Evolutionary conservation across 345 rosid genomes (phyloP).

Genomic region (Mallotus nudiflorus): DNA sequence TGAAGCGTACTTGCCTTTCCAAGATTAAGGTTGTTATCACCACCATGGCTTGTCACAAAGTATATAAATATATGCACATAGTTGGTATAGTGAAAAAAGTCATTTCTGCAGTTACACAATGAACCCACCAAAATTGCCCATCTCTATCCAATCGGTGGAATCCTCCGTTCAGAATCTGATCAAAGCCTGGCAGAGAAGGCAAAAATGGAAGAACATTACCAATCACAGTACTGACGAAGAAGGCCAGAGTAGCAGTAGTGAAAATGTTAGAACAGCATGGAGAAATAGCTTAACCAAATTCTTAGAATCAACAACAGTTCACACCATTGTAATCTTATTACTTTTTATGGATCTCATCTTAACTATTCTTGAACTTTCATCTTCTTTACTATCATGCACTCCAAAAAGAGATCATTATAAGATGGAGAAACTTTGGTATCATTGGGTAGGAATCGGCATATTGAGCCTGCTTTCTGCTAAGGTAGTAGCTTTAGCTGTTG

Average conservation of each 20-base stretch:
- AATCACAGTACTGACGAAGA: conserved; percentile 1
- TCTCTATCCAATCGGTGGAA: conserved; percentile 43
- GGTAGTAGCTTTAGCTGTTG: conserved; percentile 40
- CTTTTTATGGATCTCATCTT: conserved; percentile 57
- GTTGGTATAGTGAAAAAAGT: no score
- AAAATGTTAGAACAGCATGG: conserved; percentile 37
- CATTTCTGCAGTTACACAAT: no score
- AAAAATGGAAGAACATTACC: conserved; percentile 52
- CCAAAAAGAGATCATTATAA: conserved; percentile 1
- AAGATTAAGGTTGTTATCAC: no score
- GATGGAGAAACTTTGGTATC: conserved; percentile 43
- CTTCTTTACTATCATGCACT: conserved; percentile 46
- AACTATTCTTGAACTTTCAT: conserved; percentile 57
- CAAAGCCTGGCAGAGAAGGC: conserved; percentile 47
- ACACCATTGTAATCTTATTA: conserved; percentile 37
- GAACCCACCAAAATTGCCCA: conserved; percentile 3
- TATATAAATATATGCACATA: no score
- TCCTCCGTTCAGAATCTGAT: conserved; percentile 45
- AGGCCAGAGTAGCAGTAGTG: conserved; percentile 2
- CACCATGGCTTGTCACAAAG: neutral
- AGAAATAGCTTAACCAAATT: conserved; percentile 37
- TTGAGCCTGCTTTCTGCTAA: conserved; percentile 50
- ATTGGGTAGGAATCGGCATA: conserved; percentile 59
- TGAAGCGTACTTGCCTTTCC: no score
- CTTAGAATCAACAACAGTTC: conserved; percentile 50